Evolutionary conservation across 495 filamentous ascomycete species (phyloP).

Genomic region (Xylaria telfairii): DNA sequence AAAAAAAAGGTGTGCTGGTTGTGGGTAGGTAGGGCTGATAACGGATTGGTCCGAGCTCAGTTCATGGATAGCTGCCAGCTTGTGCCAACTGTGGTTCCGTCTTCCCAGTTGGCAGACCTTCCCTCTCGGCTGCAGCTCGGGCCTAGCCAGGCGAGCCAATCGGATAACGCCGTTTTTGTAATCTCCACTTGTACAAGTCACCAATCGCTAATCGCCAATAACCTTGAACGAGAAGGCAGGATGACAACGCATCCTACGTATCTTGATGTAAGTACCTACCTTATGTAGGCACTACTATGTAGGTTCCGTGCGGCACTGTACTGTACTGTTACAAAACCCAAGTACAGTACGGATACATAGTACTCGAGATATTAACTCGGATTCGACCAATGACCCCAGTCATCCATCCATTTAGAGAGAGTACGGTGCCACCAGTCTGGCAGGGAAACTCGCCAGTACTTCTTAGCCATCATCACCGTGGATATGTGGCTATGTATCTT

Average conservation of each 20-base stretch:
- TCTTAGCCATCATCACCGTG: neutral
- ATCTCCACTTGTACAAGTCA: neutral
- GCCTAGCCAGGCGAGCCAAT: slow-evolving; percentile 4
- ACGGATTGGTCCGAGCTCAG: slow-evolving; percentile 15
- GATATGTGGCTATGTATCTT: neutral
- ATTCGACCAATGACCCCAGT: neutral
- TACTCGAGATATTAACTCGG: neutral
- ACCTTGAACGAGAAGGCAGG: no score
- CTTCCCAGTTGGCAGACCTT: neutral
- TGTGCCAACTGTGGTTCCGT: neutral
- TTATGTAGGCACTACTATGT: no score
- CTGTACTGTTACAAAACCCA: no score
- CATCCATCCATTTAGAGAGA: neutral
- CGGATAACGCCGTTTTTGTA: slow-evolving; percentile 7
- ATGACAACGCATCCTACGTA: no score
- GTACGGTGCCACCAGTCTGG: no score
- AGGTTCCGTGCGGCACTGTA: no score
- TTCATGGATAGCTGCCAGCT: neutral
- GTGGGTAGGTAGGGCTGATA: slow-evolving; percentile 30
- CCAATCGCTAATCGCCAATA: no score
- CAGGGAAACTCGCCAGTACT: no score
- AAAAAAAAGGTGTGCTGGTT: slow-evolving; percentile 26
- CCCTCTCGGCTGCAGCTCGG: neutral
- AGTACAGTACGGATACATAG: no score
- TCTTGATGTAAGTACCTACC: no score